Percentiles rank a stretch among this genome's conserved stretches.
Evolutionary conservation across 2,329 filamentous ascomycete species (phyloP).

Genomic region (Amylocarpus encephaloides): DNA sequence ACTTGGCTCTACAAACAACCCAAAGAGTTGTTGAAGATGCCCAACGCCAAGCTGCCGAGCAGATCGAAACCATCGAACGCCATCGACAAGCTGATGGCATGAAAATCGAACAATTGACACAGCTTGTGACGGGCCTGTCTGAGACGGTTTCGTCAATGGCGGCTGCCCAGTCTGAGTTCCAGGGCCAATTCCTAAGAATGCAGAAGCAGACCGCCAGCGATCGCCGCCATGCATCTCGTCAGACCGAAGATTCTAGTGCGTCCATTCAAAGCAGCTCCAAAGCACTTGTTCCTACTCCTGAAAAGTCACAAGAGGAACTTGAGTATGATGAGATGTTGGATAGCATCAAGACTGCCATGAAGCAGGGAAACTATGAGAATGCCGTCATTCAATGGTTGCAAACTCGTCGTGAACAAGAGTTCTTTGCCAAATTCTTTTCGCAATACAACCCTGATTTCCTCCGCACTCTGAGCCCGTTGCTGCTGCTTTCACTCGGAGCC

Average conservation of each 20-base stretch:
- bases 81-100: constrained; percentile 34
- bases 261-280: constrained; percentile 8
- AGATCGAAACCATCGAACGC: constrained; percentile 26
- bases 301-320: constrained; percentile 40
- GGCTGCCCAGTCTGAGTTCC: constrained; percentile 60
- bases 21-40: constrained; percentile 63
- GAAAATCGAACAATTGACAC: constrained; percentile 69
- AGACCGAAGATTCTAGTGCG: constrained; percentile 6
- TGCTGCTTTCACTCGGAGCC: constrained; percentile 58
- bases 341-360: constrained; percentile 56
- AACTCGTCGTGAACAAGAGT: constrained; percentile 53
- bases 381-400: constrained; percentile 64
- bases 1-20: constrained; percentile 57
- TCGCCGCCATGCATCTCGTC: constrained; percentile 19
- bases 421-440: constrained; percentile 51
- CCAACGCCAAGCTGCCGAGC: constrained; percentile 47
- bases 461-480: constrained; percentile 51
- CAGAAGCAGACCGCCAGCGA: constrained; percentile 45
- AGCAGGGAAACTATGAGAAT: constrained; percentile 53
- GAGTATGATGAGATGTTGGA: constrained; percentile 52
- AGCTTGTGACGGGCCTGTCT: constrained; percentile 58
- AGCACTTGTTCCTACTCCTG: constrained; percentile 27
- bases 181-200: constrained; percentile 55
- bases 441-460: constrained; percentile 48
- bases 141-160: constrained; percentile 67